Evolutionary conservation across 2,329 filamentous ascomycete species (phyloP).

Genomic region (Aspergillus melleus): DNA sequence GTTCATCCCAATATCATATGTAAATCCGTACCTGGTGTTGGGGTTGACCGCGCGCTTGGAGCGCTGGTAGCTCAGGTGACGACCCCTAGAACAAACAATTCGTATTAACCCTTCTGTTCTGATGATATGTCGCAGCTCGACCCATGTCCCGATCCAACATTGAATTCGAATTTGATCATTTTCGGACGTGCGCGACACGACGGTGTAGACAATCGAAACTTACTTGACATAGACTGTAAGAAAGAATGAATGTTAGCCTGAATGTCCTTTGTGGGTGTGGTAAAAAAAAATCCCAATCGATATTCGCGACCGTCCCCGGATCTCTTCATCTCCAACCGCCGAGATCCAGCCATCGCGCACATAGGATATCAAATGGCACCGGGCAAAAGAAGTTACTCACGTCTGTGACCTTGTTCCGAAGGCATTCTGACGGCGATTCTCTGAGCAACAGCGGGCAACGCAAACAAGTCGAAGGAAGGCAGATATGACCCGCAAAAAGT

Average conservation of each 20-base stretch:
- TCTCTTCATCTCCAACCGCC: constrained; percentile 7
- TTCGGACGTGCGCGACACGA: constrained; percentile 25
- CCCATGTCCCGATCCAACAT: constrained; percentile 12
- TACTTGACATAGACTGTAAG: constrained; percentile 82
- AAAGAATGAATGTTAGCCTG: constrained; percentile 33
- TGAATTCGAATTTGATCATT: constrained; percentile 14
- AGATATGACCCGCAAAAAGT: constrained; percentile 43
- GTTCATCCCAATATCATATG: constrained; percentile 9
- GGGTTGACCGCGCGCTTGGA: constrained; percentile 89
- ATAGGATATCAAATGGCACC: constrained; percentile 16
- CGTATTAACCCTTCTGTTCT: constrained; percentile 36
- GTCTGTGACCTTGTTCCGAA: constrained; percentile 84
- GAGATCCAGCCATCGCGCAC: constrained; percentile 12
- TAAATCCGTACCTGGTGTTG: constrained; percentile 61
- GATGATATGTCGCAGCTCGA: constrained; percentile 11
- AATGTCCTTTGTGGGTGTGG: background rate
- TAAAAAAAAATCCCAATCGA: constrained; percentile 1
- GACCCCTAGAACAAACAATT: constrained; percentile 66
- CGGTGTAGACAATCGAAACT: constrained; percentile 50
- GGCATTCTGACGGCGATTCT: constrained; percentile 70
- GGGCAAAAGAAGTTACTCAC: constrained; percentile 59
- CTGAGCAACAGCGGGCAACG: constrained; percentile 43
- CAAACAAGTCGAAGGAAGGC: constrained; percentile 44
- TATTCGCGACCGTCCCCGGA: constrained; percentile 7
- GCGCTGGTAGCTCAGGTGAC: constrained; percentile 97